Base-by-base conservation (phyloP, 371 early-diverging fungal species). In the Mortierella sp. region DNA sequence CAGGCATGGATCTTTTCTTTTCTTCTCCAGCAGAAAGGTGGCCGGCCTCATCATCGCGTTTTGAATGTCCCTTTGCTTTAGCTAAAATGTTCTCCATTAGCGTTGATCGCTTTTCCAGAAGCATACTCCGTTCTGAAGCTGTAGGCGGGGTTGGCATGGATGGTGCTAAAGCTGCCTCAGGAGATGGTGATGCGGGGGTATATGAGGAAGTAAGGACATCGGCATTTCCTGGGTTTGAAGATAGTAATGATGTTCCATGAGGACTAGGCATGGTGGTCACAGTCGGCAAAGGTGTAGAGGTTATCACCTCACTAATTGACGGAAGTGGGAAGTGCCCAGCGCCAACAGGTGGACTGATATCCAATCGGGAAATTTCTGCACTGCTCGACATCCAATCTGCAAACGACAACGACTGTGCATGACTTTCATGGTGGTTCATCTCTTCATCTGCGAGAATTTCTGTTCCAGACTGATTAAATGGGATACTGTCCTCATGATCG, bases 321-420 rank as follows among this genome's bases (percentile, higher is more conserved):
- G 68, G 65, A 10, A 48, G 33, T 15, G 65, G 59, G 24, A 50
- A 57, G 11, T 41, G 59, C 15, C 65, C 60, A 3, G 36, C 5
- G 36, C 15, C 13, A 40, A 43, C 28, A 15, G 81, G 81, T 3
- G 75, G 63, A 60, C 65, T 74, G 33, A 80, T 71, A 32, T 80
- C 81, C 10, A 80, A 76, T 38, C 75, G 58, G 5, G 81, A 80
- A 32, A 80, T 80, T 52, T 80, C 81, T 58, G 76, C 75, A 40
- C 81, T 80, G 48, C 75, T 74, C 2, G 81, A 80, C 81, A 80
- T 80, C 81, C 81, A 80, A 10, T 80, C 81, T 16, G 81, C 81
- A 72, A 80, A 80, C 11, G 81, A 80, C 58, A 80, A 80, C 11
- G 81, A 80, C 58, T 71, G 71, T 9, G 75, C 81, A 19, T 75